Evolutionary conservation across 2,329 filamentous ascomycete genomes (phyloP), one percentile per base, ranked within the genome.

Genomic region (Penicillium verrucosum): DNA sequence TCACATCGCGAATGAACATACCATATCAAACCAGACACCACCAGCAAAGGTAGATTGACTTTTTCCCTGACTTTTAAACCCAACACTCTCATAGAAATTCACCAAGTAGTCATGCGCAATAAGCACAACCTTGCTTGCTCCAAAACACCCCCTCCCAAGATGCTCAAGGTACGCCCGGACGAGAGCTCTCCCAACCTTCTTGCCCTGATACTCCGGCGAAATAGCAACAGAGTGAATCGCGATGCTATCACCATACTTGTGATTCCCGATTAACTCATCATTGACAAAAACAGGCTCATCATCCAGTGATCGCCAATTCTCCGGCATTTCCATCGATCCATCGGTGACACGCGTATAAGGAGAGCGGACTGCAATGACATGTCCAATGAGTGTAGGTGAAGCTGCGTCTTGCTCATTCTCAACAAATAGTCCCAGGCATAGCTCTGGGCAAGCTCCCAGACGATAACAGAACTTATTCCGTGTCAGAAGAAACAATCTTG

Each of bases 51-150:
- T 46, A n/a, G 58, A 60, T 30, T 45, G 18, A 37, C 61, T 64
- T 10, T 30, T 9, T 4, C 60, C 60, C 12, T 23, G 27, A 9
- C 51, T 62, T 42, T 56, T 43, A 21, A 64, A 62, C 4, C 61
- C 60, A 23, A 36, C 48, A 36, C 56, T 56, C 37, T 60, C 60
- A 54, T 61, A 64, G 43, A 64, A 62, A 5, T 37, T 29, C 14
- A 64, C 40, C 48, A 62, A 49, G 34, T 62, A 49, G 29, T 58
- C 58, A 61, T 61, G 61, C 11, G 60, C 61, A 51, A 64, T 62
- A 29, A 64, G 49, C n/a, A 60, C 45, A 23, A 57, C 16, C 40
- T 18, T 52, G 1, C 51, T 50, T 6, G 55, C 42, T 1, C 34
- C 50, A 25, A 21, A 23, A 12, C 41, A 21, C 0, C 18, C 29